phyloP scores from a whole-genome alignment of 257 asterid genomes.

The Solanum peruvianum region DNA sequence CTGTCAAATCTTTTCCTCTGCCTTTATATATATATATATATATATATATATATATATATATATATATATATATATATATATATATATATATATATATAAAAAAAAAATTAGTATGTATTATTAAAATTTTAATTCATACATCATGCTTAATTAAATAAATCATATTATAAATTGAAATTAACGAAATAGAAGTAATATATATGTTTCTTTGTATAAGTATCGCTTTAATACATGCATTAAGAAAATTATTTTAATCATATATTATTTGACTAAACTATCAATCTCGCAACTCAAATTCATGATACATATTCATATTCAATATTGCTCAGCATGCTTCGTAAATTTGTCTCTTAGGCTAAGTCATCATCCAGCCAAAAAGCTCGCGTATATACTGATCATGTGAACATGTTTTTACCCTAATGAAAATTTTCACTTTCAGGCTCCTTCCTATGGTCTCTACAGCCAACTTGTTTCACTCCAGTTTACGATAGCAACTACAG shows the following conservation, averaged over 20 bases:
- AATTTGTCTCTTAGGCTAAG: background rate
- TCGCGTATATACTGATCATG: background rate
- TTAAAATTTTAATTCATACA: background rate
- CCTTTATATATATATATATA: background rate
- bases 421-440: background rate
- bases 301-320: background rate
- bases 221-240: background rate
- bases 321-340: background rate
- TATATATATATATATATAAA: too few species aligned
- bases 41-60: too few species aligned
- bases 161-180: background rate
- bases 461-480: too few species aligned
- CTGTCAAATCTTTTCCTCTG: slow-evolving; percentile 5
- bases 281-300: background rate
- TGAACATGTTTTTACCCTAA: background rate
- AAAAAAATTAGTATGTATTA: background rate
- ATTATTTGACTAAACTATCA: background rate
- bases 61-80: too few species aligned
- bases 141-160: background rate
- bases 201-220: too few species aligned
- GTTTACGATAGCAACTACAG: too few species aligned
- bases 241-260: too few species aligned
- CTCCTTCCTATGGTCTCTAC: too few species aligned
- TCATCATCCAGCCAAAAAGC: background rate
- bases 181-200: too few species aligned